Percentiles rank a stretch among this genome's conserved stretches.
phyloP scores from a whole-genome alignment of 495 filamentous ascomycete genomes.

The Neurospora tetrasperma region DNA sequence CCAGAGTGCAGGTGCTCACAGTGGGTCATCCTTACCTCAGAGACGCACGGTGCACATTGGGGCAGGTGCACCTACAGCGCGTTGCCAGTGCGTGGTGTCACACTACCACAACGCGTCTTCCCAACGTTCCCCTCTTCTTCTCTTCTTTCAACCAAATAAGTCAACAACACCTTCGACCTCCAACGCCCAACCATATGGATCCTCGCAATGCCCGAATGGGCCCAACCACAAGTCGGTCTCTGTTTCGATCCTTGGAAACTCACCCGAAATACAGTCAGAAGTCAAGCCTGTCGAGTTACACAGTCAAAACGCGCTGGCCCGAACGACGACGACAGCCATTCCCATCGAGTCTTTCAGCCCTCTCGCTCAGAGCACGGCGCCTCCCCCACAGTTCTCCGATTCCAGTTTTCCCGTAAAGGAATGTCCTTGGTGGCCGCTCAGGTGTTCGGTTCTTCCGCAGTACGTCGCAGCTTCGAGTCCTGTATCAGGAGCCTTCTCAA shows the following conservation, averaged over 20 bases:
- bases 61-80: neutral
- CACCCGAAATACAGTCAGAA: constrained; percentile 1
- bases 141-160: no score
- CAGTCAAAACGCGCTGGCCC: constrained; percentile 7
- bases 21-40: neutral
- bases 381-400: constrained; percentile 59
- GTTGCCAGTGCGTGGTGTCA: neutral
- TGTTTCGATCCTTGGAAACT: neutral
- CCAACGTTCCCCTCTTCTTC: neutral
- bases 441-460: constrained; percentile 17
- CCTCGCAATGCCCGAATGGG: constrained; percentile 13
- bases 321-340: constrained; percentile 4
- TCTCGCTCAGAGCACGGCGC: constrained; percentile 43
- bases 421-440: constrained; percentile 40
- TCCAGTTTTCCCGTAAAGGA: constrained; percentile 50
- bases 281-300: constrained; percentile 10
- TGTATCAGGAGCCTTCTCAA: constrained; percentile 25
- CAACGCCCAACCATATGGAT: constrained; percentile 6
- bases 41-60: neutral
- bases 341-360: constrained; percentile 26
- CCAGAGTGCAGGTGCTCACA: neutral
- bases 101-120: constrained; percentile 3
- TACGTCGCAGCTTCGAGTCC: constrained; percentile 30
- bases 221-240: neutral
- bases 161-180: neutral